These are phyloP conservation scores for Paracoccidioides lutzii DNA, from an alignment of 2,329 filamentous ascomycete species.

Conservation along the genomic window DNA sequence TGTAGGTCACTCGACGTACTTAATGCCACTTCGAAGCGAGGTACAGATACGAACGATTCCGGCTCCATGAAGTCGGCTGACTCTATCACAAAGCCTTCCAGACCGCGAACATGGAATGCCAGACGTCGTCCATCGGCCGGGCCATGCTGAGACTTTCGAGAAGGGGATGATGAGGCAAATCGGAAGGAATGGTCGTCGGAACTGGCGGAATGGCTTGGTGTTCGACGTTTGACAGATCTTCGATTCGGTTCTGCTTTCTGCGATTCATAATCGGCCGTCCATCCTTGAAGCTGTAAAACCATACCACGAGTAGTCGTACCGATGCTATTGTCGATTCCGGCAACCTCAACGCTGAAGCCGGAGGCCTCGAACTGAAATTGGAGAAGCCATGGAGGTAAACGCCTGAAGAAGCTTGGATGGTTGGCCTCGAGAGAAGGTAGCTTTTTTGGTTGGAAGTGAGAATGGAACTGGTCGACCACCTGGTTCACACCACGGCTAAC, in stretches of 20 bases:
- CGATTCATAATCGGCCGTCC: slow-evolving; percentile 78
- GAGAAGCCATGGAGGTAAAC: slow-evolving; percentile 70
- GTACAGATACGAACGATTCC: slow-evolving; percentile 75
- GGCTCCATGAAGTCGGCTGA: slow-evolving; percentile 69
- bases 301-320: slow-evolving; percentile 71
- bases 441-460: slow-evolving; percentile 54
- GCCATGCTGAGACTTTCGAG: slow-evolving; percentile 26
- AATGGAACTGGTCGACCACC: slow-evolving; percentile 72
- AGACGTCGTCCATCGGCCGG: slow-evolving; percentile 67
- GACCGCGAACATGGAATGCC: slow-evolving; percentile 63
- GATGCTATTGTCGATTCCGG: slow-evolving; percentile 72
- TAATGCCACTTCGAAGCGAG: slow-evolving; percentile 74
- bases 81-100: slow-evolving; percentile 87
- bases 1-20: slow-evolving; percentile 76
- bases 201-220: slow-evolving; percentile 56
- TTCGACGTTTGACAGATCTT: slow-evolving; percentile 50
- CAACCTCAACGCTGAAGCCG: slow-evolving; percentile 81
- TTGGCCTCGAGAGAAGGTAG: slow-evolving; percentile 38
- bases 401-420: slow-evolving; percentile 59
- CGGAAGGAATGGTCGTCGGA: slow-evolving; percentile 49
- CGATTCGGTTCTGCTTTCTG: slow-evolving; percentile 53
- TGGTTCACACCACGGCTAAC: slow-evolving; percentile 86
- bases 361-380: slow-evolving; percentile 75
- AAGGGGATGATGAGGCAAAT: slow-evolving; percentile 38
- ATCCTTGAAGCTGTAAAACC: slow-evolving; percentile 73